Evolutionary conservation across 345 rosid genomes (phyloP), one percentile per base, ranked within the genome.

Genomic region (Abelmoschus esculentus): DNA sequence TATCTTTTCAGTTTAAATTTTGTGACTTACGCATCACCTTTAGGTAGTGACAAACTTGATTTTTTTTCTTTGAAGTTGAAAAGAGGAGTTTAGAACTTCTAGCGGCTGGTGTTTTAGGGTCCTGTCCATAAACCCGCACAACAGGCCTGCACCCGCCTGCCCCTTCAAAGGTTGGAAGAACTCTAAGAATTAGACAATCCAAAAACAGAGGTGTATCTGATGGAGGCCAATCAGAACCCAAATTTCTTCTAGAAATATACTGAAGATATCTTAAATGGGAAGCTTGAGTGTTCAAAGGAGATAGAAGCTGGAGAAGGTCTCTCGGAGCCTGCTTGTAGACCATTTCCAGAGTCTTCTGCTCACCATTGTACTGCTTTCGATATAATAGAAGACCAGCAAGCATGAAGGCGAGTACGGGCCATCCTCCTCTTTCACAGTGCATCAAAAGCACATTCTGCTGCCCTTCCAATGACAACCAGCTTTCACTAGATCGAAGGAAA

Each of bases 351-450:
- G 99, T 95, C 90, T 91, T 91, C 82, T 79, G 96, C 86, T 95
- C 99, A 4, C 98, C 99, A 50, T 40, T 87, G 76, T 86, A 95
- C 82, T 95, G 98, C 66, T 86, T 90, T 61, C 89, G 80, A 67
- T 95, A 91, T 52, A 95, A 71, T 49, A 95, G 77, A 61, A 95
- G 96, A 64, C 99, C 96, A 2, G 99, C 93, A 54, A 95, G 87
- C 98, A 95, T 91, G 72, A 95, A 95, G 0, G 98, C 98, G 46
- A 95, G 97, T 67, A 95, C 90, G 31, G 98, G 98, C 99, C 98
- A 95, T 46, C 98, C 97, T 72, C 97, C 96, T 81, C 80, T 88
- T 73, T 91, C 99, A 42, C 99, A 95, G 72, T 95, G 96, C 98
- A 95, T 88, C 81, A 95, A 80, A 70, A 95, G 69, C 38, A 95